These are phyloP conservation scores for Serpula lacrymans DNA, from an alignment of 768 basidiomycete species.

Conservation along the genomic window DNA sequence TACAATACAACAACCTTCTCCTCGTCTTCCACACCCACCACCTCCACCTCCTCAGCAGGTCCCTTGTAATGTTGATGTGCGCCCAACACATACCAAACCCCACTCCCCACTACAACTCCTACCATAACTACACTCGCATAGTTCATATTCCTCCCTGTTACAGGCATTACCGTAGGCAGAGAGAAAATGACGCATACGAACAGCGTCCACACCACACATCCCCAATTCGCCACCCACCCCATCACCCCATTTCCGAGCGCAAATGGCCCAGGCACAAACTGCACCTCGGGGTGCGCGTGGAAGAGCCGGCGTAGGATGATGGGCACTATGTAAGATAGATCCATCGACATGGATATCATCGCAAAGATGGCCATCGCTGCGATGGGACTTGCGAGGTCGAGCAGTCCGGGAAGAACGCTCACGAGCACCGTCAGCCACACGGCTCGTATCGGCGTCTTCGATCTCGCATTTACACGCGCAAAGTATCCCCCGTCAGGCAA, in stretches of 20 bases:
- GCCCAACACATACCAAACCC: conserved; percentile 50
- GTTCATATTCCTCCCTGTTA: conserved; percentile 49
- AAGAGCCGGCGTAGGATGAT: conserved; percentile 50
- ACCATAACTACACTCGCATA: conserved; percentile 39
- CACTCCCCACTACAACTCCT: conserved; percentile 20
- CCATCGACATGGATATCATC: conserved; percentile 49
- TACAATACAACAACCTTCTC: no score
- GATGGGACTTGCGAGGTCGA: conserved; percentile 48
- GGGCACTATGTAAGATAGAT: conserved; percentile 57
- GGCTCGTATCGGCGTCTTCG: conserved; percentile 54
- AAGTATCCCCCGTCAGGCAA: conserved; percentile 60
- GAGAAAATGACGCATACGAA: conserved; percentile 48
- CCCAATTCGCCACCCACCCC: conserved; percentile 42
- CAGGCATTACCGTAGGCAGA: conserved; percentile 48
- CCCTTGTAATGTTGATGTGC: conserved; percentile 57
- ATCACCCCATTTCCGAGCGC: conserved; percentile 52
- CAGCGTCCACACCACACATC: conserved; percentile 43
- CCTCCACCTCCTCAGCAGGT: conserved; percentile 29
- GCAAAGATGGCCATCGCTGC: conserved; percentile 58
- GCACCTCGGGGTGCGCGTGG: conserved; percentile 53
- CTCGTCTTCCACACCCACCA: background rate
- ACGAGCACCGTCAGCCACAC: conserved; percentile 50
- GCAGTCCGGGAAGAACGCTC: conserved; percentile 41
- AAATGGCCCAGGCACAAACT: conserved; percentile 59
- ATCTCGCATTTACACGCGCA: conserved; percentile 40